These are phyloP conservation scores for Tripterygium wilfordii DNA, from an alignment of 177 flowering plant species.

Conservation along the genomic window DNA sequence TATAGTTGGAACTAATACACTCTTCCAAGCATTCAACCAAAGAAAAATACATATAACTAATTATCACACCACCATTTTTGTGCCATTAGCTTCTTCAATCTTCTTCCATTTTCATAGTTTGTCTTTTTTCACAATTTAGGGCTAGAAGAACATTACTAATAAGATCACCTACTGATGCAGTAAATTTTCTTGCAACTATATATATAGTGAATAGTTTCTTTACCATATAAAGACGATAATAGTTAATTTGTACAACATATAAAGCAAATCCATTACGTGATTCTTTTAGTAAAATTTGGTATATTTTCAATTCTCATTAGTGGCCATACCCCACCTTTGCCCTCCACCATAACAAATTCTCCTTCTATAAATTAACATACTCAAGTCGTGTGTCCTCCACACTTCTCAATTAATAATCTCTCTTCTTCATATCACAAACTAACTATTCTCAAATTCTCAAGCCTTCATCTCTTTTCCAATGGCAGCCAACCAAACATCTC, in stretches of 20 bases:
- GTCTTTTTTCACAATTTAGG: too few species aligned
- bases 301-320: neutral
- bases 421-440: neutral
- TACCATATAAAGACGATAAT: too few species aligned
- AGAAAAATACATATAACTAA: too few species aligned
- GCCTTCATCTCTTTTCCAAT: slow-evolving; percentile 3
- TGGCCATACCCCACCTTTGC: slow-evolving; percentile 8
- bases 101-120: too few species aligned
- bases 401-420: slow-evolving; percentile 8
- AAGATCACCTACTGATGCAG: too few species aligned
- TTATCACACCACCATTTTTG: too few species aligned
- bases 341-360: slow-evolving; percentile 2
- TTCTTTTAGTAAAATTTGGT: neutral
- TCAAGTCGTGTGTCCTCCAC: slow-evolving; percentile 51
- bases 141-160: too few species aligned
- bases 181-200: too few species aligned
- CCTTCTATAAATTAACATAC: slow-evolving; percentile 30
- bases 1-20: neutral
- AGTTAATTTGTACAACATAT: neutral
- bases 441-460: neutral
- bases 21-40: too few species aligned
- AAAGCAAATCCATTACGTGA: neutral
- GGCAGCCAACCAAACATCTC: slow-evolving; percentile 20
- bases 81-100: too few species aligned
- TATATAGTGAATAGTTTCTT: too few species aligned